These are phyloP conservation scores for Sporobolomyces phaffii DNA, from an alignment of 768 basidiomycete species.

Conservation along the genomic window DNA sequence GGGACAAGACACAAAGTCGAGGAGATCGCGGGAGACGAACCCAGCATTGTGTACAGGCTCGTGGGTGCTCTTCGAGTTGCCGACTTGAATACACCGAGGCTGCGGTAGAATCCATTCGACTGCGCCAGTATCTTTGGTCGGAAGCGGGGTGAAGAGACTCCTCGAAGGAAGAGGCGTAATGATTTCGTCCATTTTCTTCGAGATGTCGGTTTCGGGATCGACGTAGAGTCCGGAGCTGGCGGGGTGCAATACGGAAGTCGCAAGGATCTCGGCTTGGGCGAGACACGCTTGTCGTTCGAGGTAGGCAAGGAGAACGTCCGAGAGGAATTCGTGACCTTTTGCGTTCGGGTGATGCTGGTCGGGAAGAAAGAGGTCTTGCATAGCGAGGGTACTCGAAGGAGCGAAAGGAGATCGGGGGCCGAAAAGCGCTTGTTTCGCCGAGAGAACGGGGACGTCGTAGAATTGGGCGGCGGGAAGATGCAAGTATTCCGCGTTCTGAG, in stretches of 20 bases:
- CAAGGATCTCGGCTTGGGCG: conserved; percentile 40
- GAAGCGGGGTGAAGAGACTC: conserved; percentile 21
- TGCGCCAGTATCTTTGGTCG: not conserved
- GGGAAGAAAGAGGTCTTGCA: conserved; percentile 72
- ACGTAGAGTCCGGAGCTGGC: not conserved
- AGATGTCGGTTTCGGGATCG: conserved; percentile 19
- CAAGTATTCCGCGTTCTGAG: conserved; percentile 77
- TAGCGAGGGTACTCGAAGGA: conserved; percentile 54
- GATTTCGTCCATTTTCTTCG: not conserved
- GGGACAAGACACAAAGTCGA: too few relatives aligned
- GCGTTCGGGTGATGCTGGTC: conserved; percentile 62
- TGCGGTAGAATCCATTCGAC: conserved; percentile 7
- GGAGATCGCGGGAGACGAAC: not conserved
- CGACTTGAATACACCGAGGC: conserved; percentile 25
- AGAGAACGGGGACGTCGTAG: conserved; percentile 89
- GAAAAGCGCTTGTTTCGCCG: conserved; percentile 31
- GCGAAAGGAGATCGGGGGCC: conserved; percentile 18
- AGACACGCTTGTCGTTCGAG: conserved; percentile 78
- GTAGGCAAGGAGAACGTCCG: conserved; percentile 81
- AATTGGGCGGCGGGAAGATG: conserved; percentile 86
- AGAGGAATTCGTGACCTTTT: conserved; percentile 69
- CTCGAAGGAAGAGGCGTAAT: conserved; percentile 9
- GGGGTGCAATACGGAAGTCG: not conserved
- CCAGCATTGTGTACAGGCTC: conserved; percentile 17
- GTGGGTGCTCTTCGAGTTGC: conserved; percentile 15